These are phyloP conservation scores for Phaeophleospora eucalypticola DNA, from an alignment of 2,329 filamentous ascomycete species.

Conservation along the genomic window DNA sequence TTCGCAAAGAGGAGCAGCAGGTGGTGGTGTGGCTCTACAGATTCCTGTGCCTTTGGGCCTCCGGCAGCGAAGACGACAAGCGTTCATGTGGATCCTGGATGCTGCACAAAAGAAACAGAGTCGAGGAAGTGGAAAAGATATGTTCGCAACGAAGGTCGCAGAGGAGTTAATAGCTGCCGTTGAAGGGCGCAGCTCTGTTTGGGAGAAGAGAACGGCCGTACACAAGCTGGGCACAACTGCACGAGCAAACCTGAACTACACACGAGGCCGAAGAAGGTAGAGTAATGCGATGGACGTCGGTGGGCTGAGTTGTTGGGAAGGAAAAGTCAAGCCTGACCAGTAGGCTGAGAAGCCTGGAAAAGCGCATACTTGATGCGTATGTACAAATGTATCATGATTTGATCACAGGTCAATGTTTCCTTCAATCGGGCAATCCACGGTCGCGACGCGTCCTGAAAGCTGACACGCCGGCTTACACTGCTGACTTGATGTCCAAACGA, in stretches of 20 bases:
- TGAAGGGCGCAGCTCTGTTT: slow-evolving; percentile 77
- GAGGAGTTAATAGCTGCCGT: slow-evolving; percentile 84
- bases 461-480: no score
- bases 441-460: no score
- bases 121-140: slow-evolving; percentile 64
- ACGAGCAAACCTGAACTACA: slow-evolving; percentile 62
- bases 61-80: slow-evolving; percentile 71
- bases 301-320: no score
- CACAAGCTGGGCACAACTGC: slow-evolving; percentile 78
- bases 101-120: slow-evolving; percentile 74
- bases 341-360: background rate
- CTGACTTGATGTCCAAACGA: no score
- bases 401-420: background rate
- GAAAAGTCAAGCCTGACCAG: background rate
- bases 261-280: slow-evolving; percentile 8
- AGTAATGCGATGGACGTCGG: no score
- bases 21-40: slow-evolving; percentile 80
- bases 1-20: slow-evolving; percentile 70
- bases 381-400: background rate
- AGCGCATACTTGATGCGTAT: background rate
- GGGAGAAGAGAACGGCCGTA: slow-evolving; percentile 72
- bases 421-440: no score
- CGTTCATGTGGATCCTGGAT: slow-evolving; percentile 85
- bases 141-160: slow-evolving; percentile 73
- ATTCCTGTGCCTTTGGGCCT: slow-evolving; percentile 72